Base-by-base conservation (phyloP, 140 eudicot genomes). In the Senecio squalidus region DNA sequence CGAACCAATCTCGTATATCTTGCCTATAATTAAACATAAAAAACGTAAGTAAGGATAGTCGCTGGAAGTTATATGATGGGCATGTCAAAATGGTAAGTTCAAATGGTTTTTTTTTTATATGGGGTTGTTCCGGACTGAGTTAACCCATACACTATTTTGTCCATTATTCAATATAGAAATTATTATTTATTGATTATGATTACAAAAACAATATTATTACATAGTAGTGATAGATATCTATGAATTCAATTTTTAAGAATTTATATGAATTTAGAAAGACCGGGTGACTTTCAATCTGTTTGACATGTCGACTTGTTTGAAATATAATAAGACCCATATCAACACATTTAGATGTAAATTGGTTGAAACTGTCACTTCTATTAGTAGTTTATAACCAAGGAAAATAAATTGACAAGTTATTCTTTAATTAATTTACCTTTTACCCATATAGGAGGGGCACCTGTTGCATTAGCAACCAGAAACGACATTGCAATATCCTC, bases 401-500 rank as follows among this genome's bases (percentile, higher is more conserved):
- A 52, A 2, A 17, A 15, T 4, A 4, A 4, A 5, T 13, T 43
- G 4, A 9, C 23, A 39, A 38, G 24, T 6, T 49, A 47, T 11
- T 36, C 20, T 67, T 43, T 13, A 7, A 14, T 25, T 1, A 14
- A 38, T 17, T 72, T 74, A 90, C 97, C 95, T 83, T 90, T 86
- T 45, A 82, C 95, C 95, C 95, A 90, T 26, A 90, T 83, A 46
- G 95, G 97, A 70, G 97, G 90, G 69, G 95, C 82, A 21, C 72
- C 78, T 25, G 95, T 90, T 45, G 82, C 94, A 74, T 90, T 85
- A 47, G 97, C 97, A 23, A 90, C 83, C 62, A 90, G 84, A 74
- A 90, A 86, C 51, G 95, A 90, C 95, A 90, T 86, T 1, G 97
- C 97, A 23, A 86, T 90, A 74, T 90, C 95, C 71, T 90, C 97